Evolutionary conservation across 2,329 filamentous ascomycete genomes (phyloP), one percentile per base, ranked within the genome.

Genomic region (Aureobasidium subglaciale): DNA sequence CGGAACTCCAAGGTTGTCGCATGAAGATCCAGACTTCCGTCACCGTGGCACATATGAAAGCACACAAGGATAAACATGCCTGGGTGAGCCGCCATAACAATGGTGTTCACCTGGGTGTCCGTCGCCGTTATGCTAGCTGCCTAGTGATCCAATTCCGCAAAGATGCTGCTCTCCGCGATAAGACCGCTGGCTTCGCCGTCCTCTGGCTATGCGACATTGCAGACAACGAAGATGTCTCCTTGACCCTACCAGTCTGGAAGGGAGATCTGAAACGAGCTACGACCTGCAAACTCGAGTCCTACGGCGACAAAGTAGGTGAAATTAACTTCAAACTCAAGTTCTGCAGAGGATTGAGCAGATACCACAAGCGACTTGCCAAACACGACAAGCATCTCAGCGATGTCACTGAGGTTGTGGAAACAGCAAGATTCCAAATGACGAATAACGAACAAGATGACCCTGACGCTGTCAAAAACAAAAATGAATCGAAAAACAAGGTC

Each of bases 161-260:
- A 56, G 80, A 81, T 55, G 73, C 73, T 7, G 54, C 79, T 48
- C 63, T 80, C 32, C 65, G 72, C 1, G 80, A 85, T 49, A 78
- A 76, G 56, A 82, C 80, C 0, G 71, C 76, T 2, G 85, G 82
- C 0, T 86, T 87, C 62, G 77, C 78, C 6, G 76, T 87, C 2
- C 70, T 87, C 2, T 88, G 86, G 86, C 74, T 88, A 16, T 81
- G 82, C 59, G 81, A 88, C n/a, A 73, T 90, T 0, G 71, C 77
- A 0, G 86, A 90, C 56, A 86, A 88, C 58, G 80, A 87, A 62
- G 77, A 84, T 52, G 72, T 75, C 40, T 80, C 77, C 0, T 62
- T 86, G 8, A 76, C 74, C 4, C 64, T 90, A 3, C 70, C 80
- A 5, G 78, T 90, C 2, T 90, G 84, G 82, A 84, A 83, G 64